phyloP scores from a whole-genome alignment of 2,329 filamentous ascomycete genomes.

The Alternaria sp. region DNA sequence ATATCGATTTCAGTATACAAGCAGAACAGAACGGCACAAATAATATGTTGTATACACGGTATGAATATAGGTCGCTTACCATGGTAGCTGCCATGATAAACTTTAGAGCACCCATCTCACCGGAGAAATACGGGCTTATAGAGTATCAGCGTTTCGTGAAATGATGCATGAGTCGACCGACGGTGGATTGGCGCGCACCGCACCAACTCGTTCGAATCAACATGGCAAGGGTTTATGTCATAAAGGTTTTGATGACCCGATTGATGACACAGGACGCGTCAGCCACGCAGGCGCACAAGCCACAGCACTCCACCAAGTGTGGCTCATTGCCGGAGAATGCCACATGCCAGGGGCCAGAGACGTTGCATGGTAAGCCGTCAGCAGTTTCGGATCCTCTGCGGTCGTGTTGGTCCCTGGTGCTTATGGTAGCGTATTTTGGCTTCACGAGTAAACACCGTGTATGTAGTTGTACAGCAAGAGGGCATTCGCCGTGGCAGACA shows the following conservation, averaged over 20 bases:
- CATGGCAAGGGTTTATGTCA: background rate
- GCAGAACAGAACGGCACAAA: background rate
- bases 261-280: slow-evolving; percentile 1
- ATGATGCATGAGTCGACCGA: background rate
- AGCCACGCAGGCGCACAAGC: slow-evolving; percentile 10
- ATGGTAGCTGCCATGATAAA: background rate
- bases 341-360: slow-evolving; percentile 9
- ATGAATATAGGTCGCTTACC: background rate
- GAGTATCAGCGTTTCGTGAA: background rate
- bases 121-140: background rate
- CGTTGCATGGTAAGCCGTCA: slow-evolving; percentile 15
- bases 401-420: background rate
- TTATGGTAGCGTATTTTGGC: background rate
- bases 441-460: background rate
- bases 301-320: slow-evolving; percentile 15
- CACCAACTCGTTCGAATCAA: background rate
- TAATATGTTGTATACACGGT: background rate
- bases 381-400: slow-evolving; percentile 13
- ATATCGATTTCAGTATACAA: background rate
- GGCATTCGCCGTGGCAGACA: background rate
- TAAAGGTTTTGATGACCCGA: background rate
- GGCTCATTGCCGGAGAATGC: slow-evolving; percentile 9
- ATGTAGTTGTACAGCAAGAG: background rate
- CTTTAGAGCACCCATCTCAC: background rate
- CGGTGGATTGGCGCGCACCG: background rate